A percentile compares a stretch with the other conserved stretches of the same genome.
Conservation (phyloP, 345 rosid species). For the Iberis pinnata region DNA sequence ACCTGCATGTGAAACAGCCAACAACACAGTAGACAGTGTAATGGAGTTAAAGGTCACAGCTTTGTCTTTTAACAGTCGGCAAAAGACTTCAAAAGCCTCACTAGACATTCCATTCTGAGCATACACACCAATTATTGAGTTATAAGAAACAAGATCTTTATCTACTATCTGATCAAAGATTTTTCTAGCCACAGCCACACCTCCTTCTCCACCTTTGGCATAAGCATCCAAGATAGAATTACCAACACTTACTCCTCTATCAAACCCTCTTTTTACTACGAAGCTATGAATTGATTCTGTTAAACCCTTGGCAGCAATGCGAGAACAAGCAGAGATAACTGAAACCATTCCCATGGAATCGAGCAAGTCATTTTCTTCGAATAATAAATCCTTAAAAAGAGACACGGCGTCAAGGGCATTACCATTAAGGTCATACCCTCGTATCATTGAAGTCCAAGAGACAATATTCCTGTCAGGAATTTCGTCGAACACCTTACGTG, state of each 20-base stretch:
- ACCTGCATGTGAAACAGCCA: constrained; percentile 72
- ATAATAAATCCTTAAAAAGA: constrained; percentile 59
- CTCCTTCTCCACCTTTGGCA: constrained; percentile 55
- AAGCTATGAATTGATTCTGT: constrained; percentile 58
- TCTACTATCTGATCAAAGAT: constrained; percentile 59
- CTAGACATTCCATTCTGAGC: constrained; percentile 63
- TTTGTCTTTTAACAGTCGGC: constrained; percentile 35
- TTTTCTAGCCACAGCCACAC: constrained; percentile 40
- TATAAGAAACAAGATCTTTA: constrained; percentile 69
- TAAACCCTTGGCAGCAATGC: constrained; percentile 36
- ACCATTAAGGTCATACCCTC: constrained; percentile 63
- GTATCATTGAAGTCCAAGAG: constrained; percentile 79
- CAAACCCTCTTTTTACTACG: constrained; percentile 57
- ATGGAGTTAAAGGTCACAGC: constrained; percentile 48
- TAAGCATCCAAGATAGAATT: constrained; percentile 74
- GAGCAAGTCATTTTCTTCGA: constrained; percentile 38
- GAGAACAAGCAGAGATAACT: constrained; percentile 75
- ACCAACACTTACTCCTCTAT: constrained; percentile 43
- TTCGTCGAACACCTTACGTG: constrained; percentile 66
- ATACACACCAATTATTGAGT: constrained; percentile 62
- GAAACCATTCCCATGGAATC: constrained; percentile 66
- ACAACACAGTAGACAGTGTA: constrained; percentile 58
- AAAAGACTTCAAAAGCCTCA: constrained; percentile 56
- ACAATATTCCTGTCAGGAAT: constrained; percentile 63
- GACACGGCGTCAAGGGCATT: constrained; percentile 44